These are phyloP conservation scores for Gossypium raimondii DNA, from an alignment of 345 rosid genomes.

Conservation along the genomic window DNA sequence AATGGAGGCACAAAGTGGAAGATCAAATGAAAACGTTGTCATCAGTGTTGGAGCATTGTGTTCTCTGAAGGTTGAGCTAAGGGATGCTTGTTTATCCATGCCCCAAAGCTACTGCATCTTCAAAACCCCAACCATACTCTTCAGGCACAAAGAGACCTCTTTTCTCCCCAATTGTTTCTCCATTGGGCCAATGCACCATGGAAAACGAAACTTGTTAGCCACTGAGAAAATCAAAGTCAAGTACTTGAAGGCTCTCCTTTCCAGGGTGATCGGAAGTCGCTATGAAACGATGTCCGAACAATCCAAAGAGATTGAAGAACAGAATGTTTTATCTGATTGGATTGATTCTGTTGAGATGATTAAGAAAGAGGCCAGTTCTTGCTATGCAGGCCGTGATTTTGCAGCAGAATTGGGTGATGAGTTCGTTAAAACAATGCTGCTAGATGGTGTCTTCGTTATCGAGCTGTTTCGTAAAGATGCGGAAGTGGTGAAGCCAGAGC, in stretches of 20 bases:
- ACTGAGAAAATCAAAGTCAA: slow-evolving; percentile 23
- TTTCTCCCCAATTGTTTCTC: slow-evolving; percentile 29
- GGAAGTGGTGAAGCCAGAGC: background rate
- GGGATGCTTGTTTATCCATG: background rate
- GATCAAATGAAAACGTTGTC: background rate
- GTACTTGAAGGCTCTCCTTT: slow-evolving; percentile 24
- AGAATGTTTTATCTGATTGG: background rate
- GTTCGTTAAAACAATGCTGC: slow-evolving; percentile 15
- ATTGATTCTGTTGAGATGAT: background rate
- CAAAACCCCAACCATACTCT: slow-evolving; percentile 24
- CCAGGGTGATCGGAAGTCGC: background rate
- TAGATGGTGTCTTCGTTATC: slow-evolving; percentile 24
- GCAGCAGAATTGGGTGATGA: background rate
- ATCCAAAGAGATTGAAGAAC: background rate
- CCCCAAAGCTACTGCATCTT: slow-evolving; percentile 16
- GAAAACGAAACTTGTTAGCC: background rate
- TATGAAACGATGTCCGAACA: background rate
- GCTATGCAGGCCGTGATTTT: slow-evolving; percentile 18
- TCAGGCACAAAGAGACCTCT: slow-evolving; percentile 18
- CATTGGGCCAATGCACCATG: slow-evolving; percentile 28
- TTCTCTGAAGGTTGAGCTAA: background rate
- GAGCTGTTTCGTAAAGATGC: slow-evolving; percentile 18
- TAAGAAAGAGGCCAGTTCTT: slow-evolving; percentile 8
- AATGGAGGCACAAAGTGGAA: background rate
- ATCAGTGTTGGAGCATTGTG: background rate